A percentile compares a stretch with the other conserved stretches of the same genome.
Conservation (phyloP, 306 rosid genomes). For the Malus asiatica region DNA sequence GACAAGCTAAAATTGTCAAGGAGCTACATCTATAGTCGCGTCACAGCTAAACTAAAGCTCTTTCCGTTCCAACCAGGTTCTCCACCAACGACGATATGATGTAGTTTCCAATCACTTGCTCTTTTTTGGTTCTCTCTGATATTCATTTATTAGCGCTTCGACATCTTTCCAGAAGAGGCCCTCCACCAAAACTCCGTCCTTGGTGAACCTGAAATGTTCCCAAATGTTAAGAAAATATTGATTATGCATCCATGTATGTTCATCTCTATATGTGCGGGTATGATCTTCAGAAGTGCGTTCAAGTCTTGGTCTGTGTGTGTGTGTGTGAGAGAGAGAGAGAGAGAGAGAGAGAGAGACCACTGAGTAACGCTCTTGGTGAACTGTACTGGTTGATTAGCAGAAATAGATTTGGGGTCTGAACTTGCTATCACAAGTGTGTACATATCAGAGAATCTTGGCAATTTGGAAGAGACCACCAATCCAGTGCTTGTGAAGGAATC, state of each 20-base stretch:
- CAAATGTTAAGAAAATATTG: background rate
- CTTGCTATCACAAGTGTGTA: conserved; percentile 45
- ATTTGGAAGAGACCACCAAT: conserved; percentile 45
- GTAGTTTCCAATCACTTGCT: conserved; percentile 23
- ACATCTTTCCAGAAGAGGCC: conserved; percentile 58
- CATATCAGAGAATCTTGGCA: conserved; percentile 54
- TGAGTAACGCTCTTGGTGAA: conserved; percentile 47
- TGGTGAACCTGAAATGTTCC: conserved; percentile 40
- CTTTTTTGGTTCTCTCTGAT: conserved; percentile 46
- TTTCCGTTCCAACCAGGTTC: conserved; percentile 2
- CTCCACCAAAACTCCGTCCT: conserved; percentile 51
- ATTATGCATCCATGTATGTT: background rate
- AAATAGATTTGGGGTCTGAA: conserved; percentile 54
- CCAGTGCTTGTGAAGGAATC: conserved; percentile 54
- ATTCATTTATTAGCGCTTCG: conserved; percentile 28
- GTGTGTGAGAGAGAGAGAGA: background rate
- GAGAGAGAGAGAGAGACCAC: conserved; percentile 43
- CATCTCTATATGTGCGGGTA: background rate
- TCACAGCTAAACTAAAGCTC: conserved; percentile 4
- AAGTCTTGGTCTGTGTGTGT: background rate
- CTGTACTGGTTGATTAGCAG: conserved; percentile 36
- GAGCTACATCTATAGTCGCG: background rate
- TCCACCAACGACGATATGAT: background rate
- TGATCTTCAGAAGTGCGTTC: background rate
- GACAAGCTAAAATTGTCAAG: background rate